These are phyloP conservation scores for Aspergillus latus DNA, from an alignment of 2,329 filamentous ascomycete species.

Conservation along the genomic window DNA sequence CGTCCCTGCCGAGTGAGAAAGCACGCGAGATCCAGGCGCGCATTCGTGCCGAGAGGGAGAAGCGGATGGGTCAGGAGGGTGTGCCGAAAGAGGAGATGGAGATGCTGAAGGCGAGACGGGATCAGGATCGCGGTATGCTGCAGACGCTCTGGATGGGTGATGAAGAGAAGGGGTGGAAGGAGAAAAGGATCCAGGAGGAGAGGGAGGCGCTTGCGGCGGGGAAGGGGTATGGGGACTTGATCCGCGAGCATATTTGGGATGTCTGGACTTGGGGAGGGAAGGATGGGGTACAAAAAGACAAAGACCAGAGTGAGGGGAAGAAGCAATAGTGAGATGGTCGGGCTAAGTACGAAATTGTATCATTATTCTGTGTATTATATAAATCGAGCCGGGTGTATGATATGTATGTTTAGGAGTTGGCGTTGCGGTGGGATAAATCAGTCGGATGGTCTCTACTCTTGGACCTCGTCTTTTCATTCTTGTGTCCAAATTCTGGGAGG, in stretches of 20 bases:
- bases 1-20: slow-evolving; percentile 31
- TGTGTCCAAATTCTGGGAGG: too few relatives aligned
- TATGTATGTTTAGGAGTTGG: too few relatives aligned
- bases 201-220: slow-evolving; percentile 44
- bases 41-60: slow-evolving; percentile 30
- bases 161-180: slow-evolving; percentile 46
- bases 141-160: slow-evolving; percentile 43
- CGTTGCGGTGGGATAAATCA: too few relatives aligned
- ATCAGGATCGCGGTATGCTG: slow-evolving; percentile 31
- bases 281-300: not conserved
- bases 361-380: not conserved
- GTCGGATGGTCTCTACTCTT: too few relatives aligned
- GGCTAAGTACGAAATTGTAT: not conserved
- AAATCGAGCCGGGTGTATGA: too few relatives aligned
- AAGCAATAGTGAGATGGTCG: not conserved
- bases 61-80: slow-evolving; percentile 25
- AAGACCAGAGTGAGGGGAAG: slow-evolving; percentile 6
- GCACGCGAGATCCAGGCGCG: slow-evolving; percentile 35
- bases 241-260: slow-evolving; percentile 48
- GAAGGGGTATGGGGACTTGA: slow-evolving; percentile 48
- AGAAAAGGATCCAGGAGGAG: slow-evolving; percentile 43
- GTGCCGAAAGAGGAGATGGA: slow-evolving; percentile 32
- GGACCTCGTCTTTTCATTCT: too few relatives aligned
- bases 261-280: slow-evolving; percentile 45
- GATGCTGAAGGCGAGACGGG: slow-evolving; percentile 32